A percentile compares a stretch with the other conserved stretches of the same genome.
Evolutionary conservation across 2,329 filamentous ascomycete genomes (phyloP).

Genomic region (Emydomyces testavorans): DNA sequence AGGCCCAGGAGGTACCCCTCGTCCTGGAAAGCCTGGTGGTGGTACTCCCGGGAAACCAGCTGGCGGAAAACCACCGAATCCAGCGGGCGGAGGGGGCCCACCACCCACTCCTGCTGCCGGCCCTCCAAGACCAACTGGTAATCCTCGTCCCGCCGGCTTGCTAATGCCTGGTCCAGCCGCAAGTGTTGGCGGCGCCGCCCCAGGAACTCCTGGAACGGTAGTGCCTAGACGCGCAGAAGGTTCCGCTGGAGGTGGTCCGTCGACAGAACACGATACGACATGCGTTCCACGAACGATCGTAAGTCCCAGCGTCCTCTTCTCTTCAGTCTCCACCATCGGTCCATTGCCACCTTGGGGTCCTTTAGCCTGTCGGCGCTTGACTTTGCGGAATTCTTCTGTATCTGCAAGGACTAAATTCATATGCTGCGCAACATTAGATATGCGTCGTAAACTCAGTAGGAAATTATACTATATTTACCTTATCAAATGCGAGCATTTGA

Average conservation of each 20-base stretch:
- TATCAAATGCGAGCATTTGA: conserved; percentile 97
- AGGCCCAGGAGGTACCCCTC: conserved; percentile 35
- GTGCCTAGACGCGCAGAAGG: conserved; percentile 80
- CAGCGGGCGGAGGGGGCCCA: conserved; percentile 55
- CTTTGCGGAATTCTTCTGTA: conserved; percentile 91
- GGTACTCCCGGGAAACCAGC: conserved; percentile 44
- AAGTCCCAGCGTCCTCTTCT: conserved; percentile 92
- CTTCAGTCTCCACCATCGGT: conserved; percentile 69
- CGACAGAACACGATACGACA: conserved; percentile 88
- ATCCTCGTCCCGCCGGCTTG: conserved; percentile 78
- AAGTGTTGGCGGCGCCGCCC: conserved; percentile 51
- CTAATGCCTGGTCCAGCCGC: conserved; percentile 79
- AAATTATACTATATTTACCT: no score
- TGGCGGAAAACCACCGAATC: conserved; percentile 40
- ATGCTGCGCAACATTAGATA: conserved; percentile 50
- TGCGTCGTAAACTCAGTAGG: no score
- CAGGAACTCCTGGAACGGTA: conserved; percentile 53
- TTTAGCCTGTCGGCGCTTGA: conserved; percentile 75
- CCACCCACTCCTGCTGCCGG: conserved; percentile 84
- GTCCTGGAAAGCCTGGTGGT: conserved; percentile 41
- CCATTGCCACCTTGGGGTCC: conserved; percentile 49
- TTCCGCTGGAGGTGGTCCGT: conserved; percentile 89
- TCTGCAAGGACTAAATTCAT: conserved; percentile 99
- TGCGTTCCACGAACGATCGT: conserved; percentile 90
- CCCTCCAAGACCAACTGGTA: conserved; percentile 71